Evolutionary conservation across 495 filamentous ascomycete species (phyloP), one percentile per base, ranked within the genome.

Genomic region (Lophium mytilinum): DNA sequence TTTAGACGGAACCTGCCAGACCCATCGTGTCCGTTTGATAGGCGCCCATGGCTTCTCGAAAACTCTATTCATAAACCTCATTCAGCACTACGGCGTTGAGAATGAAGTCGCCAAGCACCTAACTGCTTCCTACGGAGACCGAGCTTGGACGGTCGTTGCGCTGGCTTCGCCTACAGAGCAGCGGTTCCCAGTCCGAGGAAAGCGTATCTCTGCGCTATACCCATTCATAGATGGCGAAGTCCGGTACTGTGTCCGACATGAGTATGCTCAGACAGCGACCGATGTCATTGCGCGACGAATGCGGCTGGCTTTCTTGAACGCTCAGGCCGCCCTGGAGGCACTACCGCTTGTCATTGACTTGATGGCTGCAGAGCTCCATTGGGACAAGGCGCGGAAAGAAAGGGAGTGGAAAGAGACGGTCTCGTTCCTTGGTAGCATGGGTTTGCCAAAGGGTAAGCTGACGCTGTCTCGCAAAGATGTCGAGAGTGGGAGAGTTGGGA

Each of bases 221-320:
- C 93, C 93, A 21, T 98, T 94, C 69, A 79, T 98, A n/a, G 93
- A 97, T 67, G 93, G 93, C 48, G 93, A 98, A 72, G 80, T 98
- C 24, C 81, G 91, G 35, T 98, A 96, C 65, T 90, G 89, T 17
- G 79, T 95, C 34, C 75, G 85, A 19, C 84, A 96, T 69, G 93
- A 98, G 72, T 95, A 95, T 61, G 93, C 93, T 10, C 89, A 96
- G 71, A 96, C 90, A 17, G 89, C 90, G 2, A 85, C 90, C 10
- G 93, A 98, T 69, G 86, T 97, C 18, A 74, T 98, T 18, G 93
- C 92, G 8, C 80, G 93, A 37, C 77, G 93, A 52, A 98, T 87
- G 47, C 78, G 93, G 39, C 72, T 98, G 57, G 89, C 93, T 11
- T 98, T 98, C 73, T 68, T 98, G 63, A 98, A 98, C 66, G 91